Evolutionary conservation across 2,329 filamentous ascomycete species (phyloP), one percentile per base, ranked within the genome.

Genomic region (Penicillium hesseltinei): DNA sequence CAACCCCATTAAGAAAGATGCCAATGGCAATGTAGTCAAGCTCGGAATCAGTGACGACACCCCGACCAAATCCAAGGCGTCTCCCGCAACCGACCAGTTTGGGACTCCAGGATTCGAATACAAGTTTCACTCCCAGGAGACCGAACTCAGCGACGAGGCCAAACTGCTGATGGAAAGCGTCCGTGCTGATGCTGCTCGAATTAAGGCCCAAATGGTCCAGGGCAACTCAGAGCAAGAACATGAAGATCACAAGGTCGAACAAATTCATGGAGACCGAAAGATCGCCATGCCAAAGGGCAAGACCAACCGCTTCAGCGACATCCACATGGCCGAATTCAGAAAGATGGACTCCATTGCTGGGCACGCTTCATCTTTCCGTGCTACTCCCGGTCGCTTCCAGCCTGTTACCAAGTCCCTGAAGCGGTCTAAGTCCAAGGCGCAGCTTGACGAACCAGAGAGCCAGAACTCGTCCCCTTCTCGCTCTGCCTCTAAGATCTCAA

Each of bases 341-440:
- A 97, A 96, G 80, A 97, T 97, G 93, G 92, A 96, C 72, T 97
- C 92, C 2, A 97, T 97, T 69, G 90, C 86, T 43, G 88, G 88
- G 61, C 92, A 97, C 71, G 82, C 91, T 9, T 96, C 92, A 11
- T 84, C 88, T 17, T 94, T 81, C 77, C 65, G 85, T 78, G 70
- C 75, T 74, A 51, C 77, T 70, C 65, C 78, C 69, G 68, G 80
- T 52, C 75, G 73, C 50, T 73, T 75, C 60, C 71, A 75, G 59
- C 69, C 73, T 21, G 73, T 73, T 17, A 67, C 63, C 21, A 77
- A 77, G 57, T 72, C 74, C 11, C 71, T 84, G 47, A 83, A 84
- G 71, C 76, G 81, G 38, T 80, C 77, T 50, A 78, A 78, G 60
- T 83, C 81, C 7, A 88, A 89, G 75, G 85, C 87, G 23, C 83